Base-by-base conservation (phyloP, 306 rosid species). In the Vicia villosa region DNA sequence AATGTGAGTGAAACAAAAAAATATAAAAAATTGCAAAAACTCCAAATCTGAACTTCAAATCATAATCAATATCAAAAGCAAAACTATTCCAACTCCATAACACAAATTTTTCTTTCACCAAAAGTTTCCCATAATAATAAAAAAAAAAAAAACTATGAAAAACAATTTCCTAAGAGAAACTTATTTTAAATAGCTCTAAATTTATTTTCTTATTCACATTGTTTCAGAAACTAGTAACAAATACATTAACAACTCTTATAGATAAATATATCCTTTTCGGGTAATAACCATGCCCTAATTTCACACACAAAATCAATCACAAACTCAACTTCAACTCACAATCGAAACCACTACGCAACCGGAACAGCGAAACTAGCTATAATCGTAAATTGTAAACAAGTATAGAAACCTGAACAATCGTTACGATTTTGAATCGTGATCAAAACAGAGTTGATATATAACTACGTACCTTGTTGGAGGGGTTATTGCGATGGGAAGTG, bases 401-500 rank as follows among this genome's bases (percentile, higher is more conserved):
- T 32, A 32, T 32, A 32, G 1, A 32, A 32, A 0, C 37, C 5
- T 1, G 37, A 32, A 32, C 8, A 6, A 32, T 5, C 8, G 8
- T 7, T 1, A 34, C 38, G 10, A 34, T 6, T 34, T 6, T 34
- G 3, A 7, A 34, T 0, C 0, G 7, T 7, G 10, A 34, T 34
- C 9, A 8, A 34, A 34, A 34, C 10, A 34, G 38, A 34, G n/a
- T 37, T 28, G 5, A 15, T 4, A 59, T 7, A 2, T 0, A 38
- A 3, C 1, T 0, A 12, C 0, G 6, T 38, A 86, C 91, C 83
- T 45, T 79, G 17, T 45, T 79, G 19, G 55, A 72, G 21, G 84
- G 68, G 15, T 63, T 40, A 19, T 84, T 76, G 67, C n/a, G 68
- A 14, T 19, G 88, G 4, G 86, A 24, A 41, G 57, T 66, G 56